Evolutionary conservation across 805 yeast species (phyloP).

Genomic region (Pichia cabralensis): DNA sequence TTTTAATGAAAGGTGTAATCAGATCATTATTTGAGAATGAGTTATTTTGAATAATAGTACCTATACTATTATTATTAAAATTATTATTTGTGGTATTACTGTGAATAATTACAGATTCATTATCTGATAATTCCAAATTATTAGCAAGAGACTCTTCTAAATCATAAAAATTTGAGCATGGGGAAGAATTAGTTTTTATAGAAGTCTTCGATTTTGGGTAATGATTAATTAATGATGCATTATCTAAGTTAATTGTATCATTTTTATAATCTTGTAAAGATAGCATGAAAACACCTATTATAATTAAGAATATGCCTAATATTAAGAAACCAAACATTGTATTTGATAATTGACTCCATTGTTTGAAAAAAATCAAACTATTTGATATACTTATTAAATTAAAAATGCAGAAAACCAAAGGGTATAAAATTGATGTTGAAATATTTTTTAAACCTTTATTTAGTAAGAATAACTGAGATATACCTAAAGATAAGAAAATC

Average conservation of each 20-base stretch:
- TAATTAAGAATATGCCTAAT: conserved; percentile 38
- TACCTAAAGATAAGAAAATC: conserved; percentile 51
- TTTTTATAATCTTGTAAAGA: conserved; percentile 38
- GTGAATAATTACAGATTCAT: too few species aligned
- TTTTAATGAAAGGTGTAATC: too few species aligned
- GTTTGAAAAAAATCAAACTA: conserved; percentile 49
- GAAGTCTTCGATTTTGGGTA: too few species aligned
- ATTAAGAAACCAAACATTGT: conserved; percentile 30
- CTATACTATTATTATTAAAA: too few species aligned
- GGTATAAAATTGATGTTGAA: conserved; percentile 73
- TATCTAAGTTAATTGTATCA: neutral
- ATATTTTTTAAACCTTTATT: conserved; percentile 63
- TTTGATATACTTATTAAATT: conserved; percentile 61
- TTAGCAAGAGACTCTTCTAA: too few species aligned
- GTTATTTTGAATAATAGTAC: too few species aligned
- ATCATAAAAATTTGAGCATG: too few species aligned
- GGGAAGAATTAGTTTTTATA: neutral
- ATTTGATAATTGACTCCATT: conserved; percentile 31
- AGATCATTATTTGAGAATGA: too few species aligned
- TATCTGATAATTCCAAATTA: too few species aligned
- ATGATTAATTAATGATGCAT: neutral
- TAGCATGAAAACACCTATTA: conserved; percentile 60
- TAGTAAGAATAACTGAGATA: conserved; percentile 60
- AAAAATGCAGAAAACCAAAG: conserved; percentile 76
- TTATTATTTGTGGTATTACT: too few species aligned